phyloP scores from a whole-genome alignment of 805 yeast genomes.

The Metschnikowia baotianmanensis region DNA sequence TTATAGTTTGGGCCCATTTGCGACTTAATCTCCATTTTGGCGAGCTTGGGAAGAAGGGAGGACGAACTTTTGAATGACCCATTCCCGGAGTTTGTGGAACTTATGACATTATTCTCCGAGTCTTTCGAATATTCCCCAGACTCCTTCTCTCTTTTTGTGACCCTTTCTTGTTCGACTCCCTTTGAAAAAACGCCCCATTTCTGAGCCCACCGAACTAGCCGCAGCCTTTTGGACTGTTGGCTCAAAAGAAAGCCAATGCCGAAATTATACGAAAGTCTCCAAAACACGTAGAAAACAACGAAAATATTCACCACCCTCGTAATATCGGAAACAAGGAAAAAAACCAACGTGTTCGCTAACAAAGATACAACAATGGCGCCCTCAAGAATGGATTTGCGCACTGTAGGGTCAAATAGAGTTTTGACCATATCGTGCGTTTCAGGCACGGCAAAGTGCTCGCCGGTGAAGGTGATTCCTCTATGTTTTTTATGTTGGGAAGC shows the following conservation, averaged over 20 bases:
- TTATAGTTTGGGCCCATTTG: constrained; percentile 39
- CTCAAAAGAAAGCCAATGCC: constrained; percentile 75
- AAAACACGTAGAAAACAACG: constrained; percentile 58
- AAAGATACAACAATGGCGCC: constrained; percentile 48
- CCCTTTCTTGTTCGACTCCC: too few relatives aligned
- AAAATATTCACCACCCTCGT: constrained; percentile 37
- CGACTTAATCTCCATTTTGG: constrained; percentile 30
- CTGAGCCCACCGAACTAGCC: constrained; percentile 52
- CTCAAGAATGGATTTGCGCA: constrained; percentile 67
- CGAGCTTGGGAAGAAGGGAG: constrained; percentile 38
- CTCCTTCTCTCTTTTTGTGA: too few relatives aligned
- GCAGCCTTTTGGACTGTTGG: constrained; percentile 59
- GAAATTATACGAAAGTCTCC: constrained; percentile 73
- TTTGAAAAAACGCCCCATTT: constrained; percentile 47
- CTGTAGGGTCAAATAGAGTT: constrained; percentile 72
- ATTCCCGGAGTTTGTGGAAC: too few relatives aligned
- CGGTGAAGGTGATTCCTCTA: constrained; percentile 44
- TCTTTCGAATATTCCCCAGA: too few relatives aligned
- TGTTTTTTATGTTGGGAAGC: too few relatives aligned
- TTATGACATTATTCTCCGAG: too few relatives aligned
- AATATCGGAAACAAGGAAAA: constrained; percentile 26
- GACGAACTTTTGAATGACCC: constrained; percentile 28
- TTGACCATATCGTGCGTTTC: constrained; percentile 82
- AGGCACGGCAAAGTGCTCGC: constrained; percentile 49
- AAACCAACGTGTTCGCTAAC: constrained; percentile 31